These are phyloP conservation scores for Collybia mongolica DNA, from an alignment of 768 basidiomycete species.

Conservation along the genomic window DNA sequence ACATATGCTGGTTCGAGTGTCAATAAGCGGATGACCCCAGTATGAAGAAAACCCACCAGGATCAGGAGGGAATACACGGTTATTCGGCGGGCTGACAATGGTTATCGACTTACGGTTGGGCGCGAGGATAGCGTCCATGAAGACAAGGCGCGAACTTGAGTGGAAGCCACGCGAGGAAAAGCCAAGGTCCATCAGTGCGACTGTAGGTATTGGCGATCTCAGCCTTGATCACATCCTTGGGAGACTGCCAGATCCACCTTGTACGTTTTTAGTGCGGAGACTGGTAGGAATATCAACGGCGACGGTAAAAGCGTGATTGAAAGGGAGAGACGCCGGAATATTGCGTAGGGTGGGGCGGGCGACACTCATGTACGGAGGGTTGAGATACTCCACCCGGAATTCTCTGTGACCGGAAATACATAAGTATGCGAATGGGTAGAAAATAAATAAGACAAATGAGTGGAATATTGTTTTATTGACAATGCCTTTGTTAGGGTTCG, in stretches of 20 bases:
- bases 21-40: too few species aligned
- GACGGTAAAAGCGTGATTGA: constrained; percentile 34
- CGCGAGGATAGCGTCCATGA: too few species aligned
- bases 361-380: constrained; percentile 40
- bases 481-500: too few species aligned
- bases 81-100: too few species aligned
- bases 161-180: constrained; percentile 15
- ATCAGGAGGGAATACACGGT: too few species aligned
- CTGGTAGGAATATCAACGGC: constrained; percentile 27
- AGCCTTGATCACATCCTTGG: background rate
- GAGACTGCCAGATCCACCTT: constrained; percentile 17
- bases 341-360: constrained; percentile 31
- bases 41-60: too few species aligned
- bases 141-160: too few species aligned
- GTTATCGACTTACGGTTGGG: too few species aligned
- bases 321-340: constrained; percentile 33
- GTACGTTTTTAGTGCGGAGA: constrained; percentile 20
- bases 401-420: constrained; percentile 13
- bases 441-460: too few species aligned
- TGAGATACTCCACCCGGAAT: constrained; percentile 41
- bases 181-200: constrained; percentile 38
- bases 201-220: constrained; percentile 15
- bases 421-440: too few species aligned
- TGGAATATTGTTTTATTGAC: too few species aligned
- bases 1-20: too few species aligned